Evolutionary conservation across 352 stramenopile species (phyloP).

Genomic region (Globisporangium splendens): DNA sequence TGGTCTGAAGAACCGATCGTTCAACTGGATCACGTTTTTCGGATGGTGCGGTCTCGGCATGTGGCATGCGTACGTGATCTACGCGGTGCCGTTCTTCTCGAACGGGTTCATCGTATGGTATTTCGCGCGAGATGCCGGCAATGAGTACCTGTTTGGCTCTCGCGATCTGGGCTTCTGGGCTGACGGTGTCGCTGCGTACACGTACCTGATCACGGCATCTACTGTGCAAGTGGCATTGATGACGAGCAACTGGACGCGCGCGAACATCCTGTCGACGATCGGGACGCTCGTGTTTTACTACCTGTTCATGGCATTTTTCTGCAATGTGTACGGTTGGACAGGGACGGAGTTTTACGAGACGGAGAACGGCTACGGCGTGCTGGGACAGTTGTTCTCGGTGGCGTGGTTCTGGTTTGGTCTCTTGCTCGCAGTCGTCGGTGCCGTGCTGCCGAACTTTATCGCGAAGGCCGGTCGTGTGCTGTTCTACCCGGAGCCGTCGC

Average conservation of each 20-base stretch:
- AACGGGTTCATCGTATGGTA: slow-evolving; percentile 85
- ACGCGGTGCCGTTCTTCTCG: slow-evolving; percentile 77
- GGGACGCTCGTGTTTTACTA: slow-evolving; percentile 87
- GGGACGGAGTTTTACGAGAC: slow-evolving; percentile 80
- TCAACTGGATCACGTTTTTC: slow-evolving; percentile 88
- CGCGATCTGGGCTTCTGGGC: slow-evolving; percentile 79
- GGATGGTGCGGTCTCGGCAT: slow-evolving; percentile 79
- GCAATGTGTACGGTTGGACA: slow-evolving; percentile 68
- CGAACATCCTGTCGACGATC: slow-evolving; percentile 69
- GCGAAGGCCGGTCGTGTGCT: slow-evolving; percentile 80
- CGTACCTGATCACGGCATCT: slow-evolving; percentile 83
- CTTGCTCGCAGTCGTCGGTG: slow-evolving; percentile 44
- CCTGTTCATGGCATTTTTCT: slow-evolving; percentile 84
- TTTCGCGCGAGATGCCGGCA: slow-evolving; percentile 46
- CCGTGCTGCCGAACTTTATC: slow-evolving; percentile 85
- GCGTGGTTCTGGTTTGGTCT: slow-evolving; percentile 88
- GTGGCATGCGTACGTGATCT: slow-evolving; percentile 89
- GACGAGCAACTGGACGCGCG: slow-evolving; percentile 86
- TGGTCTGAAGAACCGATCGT: slow-evolving; percentile 83
- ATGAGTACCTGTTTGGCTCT: slow-evolving; percentile 58
- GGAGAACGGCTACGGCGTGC: slow-evolving; percentile 60
- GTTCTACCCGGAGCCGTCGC: slow-evolving; percentile 86
- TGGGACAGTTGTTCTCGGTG: slow-evolving; percentile 52
- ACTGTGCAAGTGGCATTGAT: slow-evolving; percentile 83
- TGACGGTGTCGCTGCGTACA: slow-evolving; percentile 77